Evolutionary conservation across 768 basidiomycete species (phyloP), one percentile per base, ranked within the genome.

Genomic region (Cubamyces sp.): DNA sequence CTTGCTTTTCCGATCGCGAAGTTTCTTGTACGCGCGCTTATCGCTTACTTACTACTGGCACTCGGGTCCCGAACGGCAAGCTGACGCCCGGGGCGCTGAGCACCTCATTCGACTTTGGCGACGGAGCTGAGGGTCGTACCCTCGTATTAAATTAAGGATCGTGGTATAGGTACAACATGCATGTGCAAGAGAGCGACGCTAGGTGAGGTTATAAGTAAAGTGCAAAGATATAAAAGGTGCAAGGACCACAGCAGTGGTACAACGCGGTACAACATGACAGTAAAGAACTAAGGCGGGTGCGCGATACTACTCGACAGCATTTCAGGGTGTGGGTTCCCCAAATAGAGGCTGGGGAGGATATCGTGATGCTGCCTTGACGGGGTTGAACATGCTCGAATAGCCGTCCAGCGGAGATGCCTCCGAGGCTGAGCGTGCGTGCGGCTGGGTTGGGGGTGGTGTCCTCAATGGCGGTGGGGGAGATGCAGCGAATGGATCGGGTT

Each of bases 361-460:
- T 12, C 49, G 47, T n/a, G 63, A 64, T 4, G 63, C 63, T 15
- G 58, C 58, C 42, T 60, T 60, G 16, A 64, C 26, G 3, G 58
- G 47, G 19, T 51, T 53, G 43, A 64, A 64, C 63, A 64, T 45
- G 28, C 58, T 64, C 42, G 63, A 64, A 43, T 64, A 64, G 23
- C 53, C 58, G 34, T 57, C 54, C 34, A 64, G 37, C 18, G 63
- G 58, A 12, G 55, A 57, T 25, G 43, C 46, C 26, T 64, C 57
- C 19, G 62, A 54, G 5, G 54, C 30, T 9, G 53, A 57, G 14
- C 52, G 60, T 15, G 60, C 37, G 14, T 61, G 57, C 6, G 48
- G 21, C 7, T 23, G 37, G 37, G 21, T 37, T 6, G 30, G 41
- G 5, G 48, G 63, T 6, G 58, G 54, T 12, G 40, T 54, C 28